Evolutionary conservation across 148 eudicot species (phyloP), one percentile per base, ranked within the genome.

Genomic region (Rhododendron ovatum): DNA sequence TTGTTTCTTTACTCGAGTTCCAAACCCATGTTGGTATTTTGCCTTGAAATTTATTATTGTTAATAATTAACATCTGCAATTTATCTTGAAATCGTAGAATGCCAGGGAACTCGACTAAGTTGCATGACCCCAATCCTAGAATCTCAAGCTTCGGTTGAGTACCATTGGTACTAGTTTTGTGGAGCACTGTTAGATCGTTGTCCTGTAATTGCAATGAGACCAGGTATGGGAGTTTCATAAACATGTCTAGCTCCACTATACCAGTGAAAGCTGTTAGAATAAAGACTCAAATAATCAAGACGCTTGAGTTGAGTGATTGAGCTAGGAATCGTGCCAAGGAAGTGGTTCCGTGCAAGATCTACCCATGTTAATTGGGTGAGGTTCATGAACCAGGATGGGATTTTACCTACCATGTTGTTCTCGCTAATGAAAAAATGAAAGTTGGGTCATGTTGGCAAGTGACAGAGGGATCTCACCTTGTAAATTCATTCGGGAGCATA

Each of bases 1-100:
- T 59, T 18, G 78, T 85, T 18, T 83, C 84, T 84, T 24, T 55
- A 30, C 87, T 79, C 2, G 53, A 45, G 51, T 89, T 85, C 84
- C 88, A 59, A 6, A 87, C 24, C 88, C 89, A 89, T 0, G 43
- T 81, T 2, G 90, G 91, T 20, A 89, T 80, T 9, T 24, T 43
- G 3, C 85, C 82, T 1, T 41, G 57, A 73, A 86, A 74, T 35
- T 71, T 53, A 12, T 86, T 86, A 0, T 17, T 10, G 0, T 7
- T 0, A 10, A 86, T 30, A 5, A 2, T 0, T 8, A 86, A 17
- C 0, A 2, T 10, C 1, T 7, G 15, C 85, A 86, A 17, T 17
- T 82, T 10, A 37, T 30, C 47, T 30, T 86, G 88, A 45, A 14
- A n/a, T 15, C 45, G 61, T 61, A 89, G 78, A 55, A 87, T 81